Percentiles rank a stretch among this genome's conserved stretches.
Conservation (phyloP, 768 basidiomycete genomes). For the Boletus sensibilis region DNA sequence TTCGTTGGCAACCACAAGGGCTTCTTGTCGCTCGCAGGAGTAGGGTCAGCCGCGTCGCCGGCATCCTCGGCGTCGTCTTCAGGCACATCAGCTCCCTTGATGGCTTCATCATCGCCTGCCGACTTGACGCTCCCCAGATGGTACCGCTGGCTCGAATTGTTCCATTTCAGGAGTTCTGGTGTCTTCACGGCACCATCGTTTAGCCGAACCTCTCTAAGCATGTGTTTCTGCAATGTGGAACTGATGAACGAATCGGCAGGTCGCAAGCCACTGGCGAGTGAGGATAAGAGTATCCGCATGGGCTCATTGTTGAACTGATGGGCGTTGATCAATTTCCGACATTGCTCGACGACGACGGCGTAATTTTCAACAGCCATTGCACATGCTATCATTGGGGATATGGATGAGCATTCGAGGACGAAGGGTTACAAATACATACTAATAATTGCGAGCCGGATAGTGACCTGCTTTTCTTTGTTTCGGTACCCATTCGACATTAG, state of each 20-base stretch:
- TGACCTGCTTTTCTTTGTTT: slow-evolving; percentile 56
- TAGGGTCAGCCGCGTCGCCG: slow-evolving; percentile 15
- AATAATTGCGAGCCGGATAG: slow-evolving; percentile 72
- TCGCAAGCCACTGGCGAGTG: slow-evolving; percentile 65
- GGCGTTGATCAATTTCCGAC: slow-evolving; percentile 66
- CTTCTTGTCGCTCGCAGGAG: slow-evolving; percentile 26
- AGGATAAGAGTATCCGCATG: slow-evolving; percentile 71
- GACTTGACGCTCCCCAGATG: slow-evolving; percentile 36
- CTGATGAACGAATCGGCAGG: slow-evolving; percentile 76
- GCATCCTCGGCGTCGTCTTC: slow-evolving; percentile 36
- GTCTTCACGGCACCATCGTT: slow-evolving; percentile 65
- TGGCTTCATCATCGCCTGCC: slow-evolving; percentile 17
- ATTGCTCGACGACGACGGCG: slow-evolving; percentile 66
- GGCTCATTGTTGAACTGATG: slow-evolving; percentile 90
- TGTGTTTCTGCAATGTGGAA: slow-evolving; percentile 77
- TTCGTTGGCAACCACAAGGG: slow-evolving; percentile 19
- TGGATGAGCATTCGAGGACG: neutral
- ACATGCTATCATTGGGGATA: slow-evolving; percentile 53
- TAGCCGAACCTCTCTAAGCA: slow-evolving; percentile 75
- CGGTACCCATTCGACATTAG: slow-evolving; percentile 72
- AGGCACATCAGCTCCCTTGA: slow-evolving; percentile 21
- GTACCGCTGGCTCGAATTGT: slow-evolving; percentile 55
- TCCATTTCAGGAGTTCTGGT: slow-evolving; percentile 62
- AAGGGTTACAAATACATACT: slow-evolving; percentile 42
- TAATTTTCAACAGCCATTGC: slow-evolving; percentile 58